Conservation (phyloP, 495 filamentous ascomycete genomes). For the Penicillium parvum region DNA sequence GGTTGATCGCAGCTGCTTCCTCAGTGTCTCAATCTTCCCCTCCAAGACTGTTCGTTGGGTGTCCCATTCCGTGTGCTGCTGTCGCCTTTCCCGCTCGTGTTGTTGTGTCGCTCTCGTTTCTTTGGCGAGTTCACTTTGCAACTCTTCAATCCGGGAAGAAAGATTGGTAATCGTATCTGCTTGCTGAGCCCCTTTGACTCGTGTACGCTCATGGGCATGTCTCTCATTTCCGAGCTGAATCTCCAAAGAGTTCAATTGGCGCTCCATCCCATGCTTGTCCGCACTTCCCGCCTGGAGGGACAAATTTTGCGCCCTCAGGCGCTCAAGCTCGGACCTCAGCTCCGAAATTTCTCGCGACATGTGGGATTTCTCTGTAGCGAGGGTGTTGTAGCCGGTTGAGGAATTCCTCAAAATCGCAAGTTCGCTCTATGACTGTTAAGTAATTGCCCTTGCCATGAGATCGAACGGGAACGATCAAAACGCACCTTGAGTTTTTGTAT, state of each 20-base stretch:
- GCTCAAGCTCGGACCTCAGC: constrained; percentile 73
- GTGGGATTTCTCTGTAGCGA: constrained; percentile 71
- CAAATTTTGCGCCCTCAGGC: constrained; percentile 64
- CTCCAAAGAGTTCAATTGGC: constrained; percentile 68
- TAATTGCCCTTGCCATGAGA: neutral
- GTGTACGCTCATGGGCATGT: constrained; percentile 56
- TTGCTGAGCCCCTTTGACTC: constrained; percentile 44
- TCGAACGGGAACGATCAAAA: neutral
- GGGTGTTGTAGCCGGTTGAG: constrained; percentile 60
- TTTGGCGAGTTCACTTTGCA: constrained; percentile 42
- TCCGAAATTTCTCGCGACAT: constrained; percentile 66
- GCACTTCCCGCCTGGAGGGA: constrained; percentile 61
- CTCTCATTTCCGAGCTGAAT: constrained; percentile 78
- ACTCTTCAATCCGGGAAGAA: constrained; percentile 34
- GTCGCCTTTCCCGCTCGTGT: constrained; percentile 26
- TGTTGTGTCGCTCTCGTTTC: constrained; percentile 39
- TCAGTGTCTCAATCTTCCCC: constrained; percentile 62
- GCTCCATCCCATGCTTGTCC: constrained; percentile 71
- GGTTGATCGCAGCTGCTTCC: constrained; percentile 58
- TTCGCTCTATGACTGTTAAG: constrained; percentile 52
- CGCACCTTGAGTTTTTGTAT: constrained; percentile 64
- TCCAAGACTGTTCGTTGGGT: constrained; percentile 55
- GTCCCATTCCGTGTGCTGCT: constrained; percentile 44
- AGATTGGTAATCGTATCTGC: constrained; percentile 45
- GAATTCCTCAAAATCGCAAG: constrained; percentile 57